Percentiles rank a stretch among this genome's conserved stretches.
phyloP scores from a whole-genome alignment of 352 stramenopile genomes.

The Phytophthora pisi region DNA sequence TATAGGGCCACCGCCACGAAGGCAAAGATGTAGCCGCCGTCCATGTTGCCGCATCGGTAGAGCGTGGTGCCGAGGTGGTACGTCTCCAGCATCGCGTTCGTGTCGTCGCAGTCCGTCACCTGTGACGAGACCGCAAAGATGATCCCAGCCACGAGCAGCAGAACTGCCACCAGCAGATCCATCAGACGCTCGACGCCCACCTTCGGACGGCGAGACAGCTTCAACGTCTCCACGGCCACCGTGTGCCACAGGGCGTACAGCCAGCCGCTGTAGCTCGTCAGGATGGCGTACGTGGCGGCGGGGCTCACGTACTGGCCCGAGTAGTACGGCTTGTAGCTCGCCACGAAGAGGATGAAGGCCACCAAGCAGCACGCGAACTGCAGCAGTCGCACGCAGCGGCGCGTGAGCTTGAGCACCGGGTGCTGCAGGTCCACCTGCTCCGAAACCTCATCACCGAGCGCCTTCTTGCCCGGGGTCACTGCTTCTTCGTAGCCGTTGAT shows the following conservation, averaged over 20 bases:
- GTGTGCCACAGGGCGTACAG: constrained; percentile 46
- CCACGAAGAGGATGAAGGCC: constrained; percentile 24
- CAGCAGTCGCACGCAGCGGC: constrained; percentile 24
- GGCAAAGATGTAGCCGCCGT: constrained; percentile 41
- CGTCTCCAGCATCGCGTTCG: constrained; percentile 28
- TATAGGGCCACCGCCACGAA: constrained; percentile 46
- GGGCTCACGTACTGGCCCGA: constrained; percentile 42
- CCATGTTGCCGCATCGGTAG: constrained; percentile 54
- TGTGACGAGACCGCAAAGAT: constrained; percentile 32
- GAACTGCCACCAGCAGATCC: constrained; percentile 32
- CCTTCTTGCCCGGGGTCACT: constrained; percentile 8
- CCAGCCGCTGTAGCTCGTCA: constrained; percentile 39
- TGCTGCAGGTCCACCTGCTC: constrained; percentile 17
- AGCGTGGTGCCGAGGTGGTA: constrained; percentile 36
- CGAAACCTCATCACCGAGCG: background rate
- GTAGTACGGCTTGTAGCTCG: constrained; percentile 45
- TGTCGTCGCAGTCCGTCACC: constrained; percentile 30
- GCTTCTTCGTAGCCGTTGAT: constrained; percentile 1
- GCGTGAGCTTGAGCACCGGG: constrained; percentile 25
- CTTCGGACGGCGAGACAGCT: constrained; percentile 33
- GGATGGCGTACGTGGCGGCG: constrained; percentile 37
- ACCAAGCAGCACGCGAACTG: constrained; percentile 35
- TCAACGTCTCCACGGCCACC: constrained; percentile 38
- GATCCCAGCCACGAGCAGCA: constrained; percentile 35
- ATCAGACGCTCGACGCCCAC: constrained; percentile 36